phyloP scores from a whole-genome alignment of 2,329 filamentous ascomycete species.

The Cladosporium sp. region DNA sequence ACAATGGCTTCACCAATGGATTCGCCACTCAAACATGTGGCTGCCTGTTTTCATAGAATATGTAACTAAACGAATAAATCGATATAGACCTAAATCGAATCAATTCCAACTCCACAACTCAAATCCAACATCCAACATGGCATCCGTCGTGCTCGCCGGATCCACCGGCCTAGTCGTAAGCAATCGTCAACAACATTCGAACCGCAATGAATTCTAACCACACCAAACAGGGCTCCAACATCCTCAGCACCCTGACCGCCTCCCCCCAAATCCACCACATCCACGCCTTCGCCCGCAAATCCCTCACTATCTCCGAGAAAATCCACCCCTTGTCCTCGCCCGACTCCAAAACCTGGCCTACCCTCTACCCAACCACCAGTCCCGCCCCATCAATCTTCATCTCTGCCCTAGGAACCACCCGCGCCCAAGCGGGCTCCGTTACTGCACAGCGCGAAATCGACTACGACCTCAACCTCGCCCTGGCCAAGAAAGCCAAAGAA shows the following conservation, averaged over 20 bases:
- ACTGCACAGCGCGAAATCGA: conserved; percentile 85
- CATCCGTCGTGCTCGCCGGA: conserved; percentile 59
- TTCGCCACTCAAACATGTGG: neutral
- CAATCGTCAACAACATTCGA: conserved; percentile 7
- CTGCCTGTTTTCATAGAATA: neutral
- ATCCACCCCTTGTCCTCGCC: conserved; percentile 66
- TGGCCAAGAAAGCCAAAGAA: conserved; percentile 72
- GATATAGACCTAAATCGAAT: neutral
- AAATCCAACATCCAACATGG: conserved; percentile 37
- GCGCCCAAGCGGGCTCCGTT: conserved; percentile 70
- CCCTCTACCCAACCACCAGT: conserved; percentile 60
- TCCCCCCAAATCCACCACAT: conserved; percentile 55
- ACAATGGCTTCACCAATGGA: neutral
- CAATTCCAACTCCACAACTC: neutral
- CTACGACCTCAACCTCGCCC: conserved; percentile 77
- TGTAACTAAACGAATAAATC: neutral
- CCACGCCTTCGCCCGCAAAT: conserved; percentile 66
- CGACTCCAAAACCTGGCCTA: conserved; percentile 69
- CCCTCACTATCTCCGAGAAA: conserved; percentile 56
- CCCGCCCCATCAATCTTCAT: conserved; percentile 58
- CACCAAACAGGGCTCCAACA: conserved; percentile 63
- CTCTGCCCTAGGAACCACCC: conserved; percentile 79
- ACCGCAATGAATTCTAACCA: neutral
- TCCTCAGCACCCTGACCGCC: conserved; percentile 64
- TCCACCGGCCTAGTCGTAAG: conserved; percentile 63